These are phyloP conservation scores for Podaxis sp. DNA, from an alignment of 768 basidiomycete genomes.

Conservation along the genomic window DNA sequence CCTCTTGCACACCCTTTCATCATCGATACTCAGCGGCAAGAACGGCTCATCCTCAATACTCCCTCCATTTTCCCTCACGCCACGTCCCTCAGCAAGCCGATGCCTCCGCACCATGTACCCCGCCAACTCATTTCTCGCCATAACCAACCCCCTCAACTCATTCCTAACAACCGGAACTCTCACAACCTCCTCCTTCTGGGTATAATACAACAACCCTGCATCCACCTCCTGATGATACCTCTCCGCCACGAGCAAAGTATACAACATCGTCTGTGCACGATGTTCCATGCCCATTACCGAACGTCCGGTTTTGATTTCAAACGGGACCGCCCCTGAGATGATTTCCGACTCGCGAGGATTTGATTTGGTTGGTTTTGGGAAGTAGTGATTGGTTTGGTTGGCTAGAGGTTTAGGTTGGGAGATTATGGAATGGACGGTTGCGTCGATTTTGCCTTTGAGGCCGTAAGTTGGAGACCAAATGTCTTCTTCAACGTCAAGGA, in stretches of 20 bases:
- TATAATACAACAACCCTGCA: conserved; percentile 90
- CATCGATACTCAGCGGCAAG: conserved; percentile 86
- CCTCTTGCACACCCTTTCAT: conserved; percentile 70
- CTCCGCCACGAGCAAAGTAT: conserved; percentile 87
- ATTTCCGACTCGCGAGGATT: conserved; percentile 10
- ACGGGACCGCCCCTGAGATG: conserved; percentile 57
- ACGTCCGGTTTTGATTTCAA: conserved; percentile 96
- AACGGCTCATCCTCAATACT: conserved; percentile 43
- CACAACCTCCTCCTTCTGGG: conserved; percentile 82
- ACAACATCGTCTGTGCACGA: conserved; percentile 97
- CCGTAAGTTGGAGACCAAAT: conserved; percentile 97
- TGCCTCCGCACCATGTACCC: conserved; percentile 53
- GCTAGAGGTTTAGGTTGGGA: background rate
- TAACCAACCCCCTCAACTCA: conserved; percentile 83
- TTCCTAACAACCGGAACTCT: conserved; percentile 77
- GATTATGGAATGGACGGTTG: conserved; percentile 53
- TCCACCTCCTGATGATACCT: conserved; percentile 84
- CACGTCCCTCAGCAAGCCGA: conserved; percentile 13
- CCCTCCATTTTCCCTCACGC: conserved; percentile 18
- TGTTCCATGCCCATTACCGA: conserved; percentile 80
- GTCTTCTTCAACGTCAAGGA: conserved; percentile 93
- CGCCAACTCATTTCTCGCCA: conserved; percentile 82
- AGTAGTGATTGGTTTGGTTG: conserved; percentile 20
- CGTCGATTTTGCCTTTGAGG: conserved; percentile 94
- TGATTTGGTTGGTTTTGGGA: background rate